phyloP scores from a whole-genome alignment of 1,284 basidiomycete species.

The Ustilago vetiveriae region DNA sequence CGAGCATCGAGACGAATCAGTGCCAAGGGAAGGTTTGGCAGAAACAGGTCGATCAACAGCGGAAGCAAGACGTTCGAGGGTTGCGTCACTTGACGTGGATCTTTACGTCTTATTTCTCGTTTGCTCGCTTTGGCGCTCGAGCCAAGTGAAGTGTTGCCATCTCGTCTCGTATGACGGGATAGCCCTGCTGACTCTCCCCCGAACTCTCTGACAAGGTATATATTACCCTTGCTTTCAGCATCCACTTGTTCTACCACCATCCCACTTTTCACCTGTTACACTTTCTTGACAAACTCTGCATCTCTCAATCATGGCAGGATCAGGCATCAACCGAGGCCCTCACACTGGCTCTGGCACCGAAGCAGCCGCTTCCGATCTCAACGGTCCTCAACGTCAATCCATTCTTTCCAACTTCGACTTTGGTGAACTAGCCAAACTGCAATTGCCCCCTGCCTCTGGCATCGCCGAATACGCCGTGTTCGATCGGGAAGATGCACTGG shows the following conservation, averaged over 20 bases:
- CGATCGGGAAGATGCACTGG: constrained; percentile 25
- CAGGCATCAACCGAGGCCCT: constrained; percentile 28
- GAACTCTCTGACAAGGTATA: too few relatives aligned
- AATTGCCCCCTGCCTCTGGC: constrained; percentile 31
- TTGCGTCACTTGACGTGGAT: constrained; percentile 5
- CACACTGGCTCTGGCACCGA: constrained; percentile 42
- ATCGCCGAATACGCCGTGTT: constrained; percentile 42
- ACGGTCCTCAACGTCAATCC: constrained; percentile 24
- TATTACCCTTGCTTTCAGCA: neutral
- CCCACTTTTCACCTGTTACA: too few relatives aligned
- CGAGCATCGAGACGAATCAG: too few relatives aligned
- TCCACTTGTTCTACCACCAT: too few relatives aligned
- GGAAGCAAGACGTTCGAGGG: too few relatives aligned
- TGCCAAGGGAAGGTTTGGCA: too few relatives aligned
- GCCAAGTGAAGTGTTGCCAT: too few relatives aligned
- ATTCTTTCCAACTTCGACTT: constrained; percentile 35
- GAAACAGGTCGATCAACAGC: too few relatives aligned
- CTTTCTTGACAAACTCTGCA: too few relatives aligned
- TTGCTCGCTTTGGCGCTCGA: too few relatives aligned
- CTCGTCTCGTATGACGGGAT: too few relatives aligned
- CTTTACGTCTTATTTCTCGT: too few relatives aligned
- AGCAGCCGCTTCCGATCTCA: constrained; percentile 18
- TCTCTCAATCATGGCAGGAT: constrained; percentile 28
- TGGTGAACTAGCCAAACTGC: constrained; percentile 23
- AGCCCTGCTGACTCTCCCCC: neutral